phyloP scores from a whole-genome alignment of 169 alveolate genomes.

The Haemoproteus tartakovskyi region DNA sequence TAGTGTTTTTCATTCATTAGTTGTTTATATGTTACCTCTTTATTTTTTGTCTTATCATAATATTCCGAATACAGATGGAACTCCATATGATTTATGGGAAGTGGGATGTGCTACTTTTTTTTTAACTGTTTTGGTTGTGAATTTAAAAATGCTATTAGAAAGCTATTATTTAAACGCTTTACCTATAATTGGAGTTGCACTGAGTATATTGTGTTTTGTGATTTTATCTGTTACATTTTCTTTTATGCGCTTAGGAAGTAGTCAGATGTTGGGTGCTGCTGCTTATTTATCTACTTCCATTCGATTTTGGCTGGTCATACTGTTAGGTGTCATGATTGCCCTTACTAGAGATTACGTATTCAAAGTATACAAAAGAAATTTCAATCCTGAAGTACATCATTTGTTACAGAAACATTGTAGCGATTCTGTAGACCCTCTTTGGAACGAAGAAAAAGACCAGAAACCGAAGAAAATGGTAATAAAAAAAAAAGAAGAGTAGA shows the following conservation, averaged over 20 bases:
- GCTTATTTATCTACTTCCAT: slow-evolving; percentile 4
- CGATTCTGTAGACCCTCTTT: slow-evolving; percentile 30
- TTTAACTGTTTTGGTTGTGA: slow-evolving; percentile 75
- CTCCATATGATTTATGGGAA: slow-evolving; percentile 67
- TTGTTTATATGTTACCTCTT: slow-evolving; percentile 68
- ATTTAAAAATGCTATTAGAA: slow-evolving; percentile 75
- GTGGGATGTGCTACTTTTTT: slow-evolving; percentile 69
- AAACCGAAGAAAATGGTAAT: background rate
- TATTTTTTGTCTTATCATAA: slow-evolving; percentile 67
- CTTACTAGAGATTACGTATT: slow-evolving; percentile 36
- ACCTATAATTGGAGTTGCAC: slow-evolving; percentile 63
- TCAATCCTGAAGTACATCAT: slow-evolving; percentile 55
- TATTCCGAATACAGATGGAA: slow-evolving; percentile 69
- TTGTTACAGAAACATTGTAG: too few species aligned
- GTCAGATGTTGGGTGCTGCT: slow-evolving; percentile 28
- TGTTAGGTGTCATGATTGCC: slow-evolving; percentile 22
- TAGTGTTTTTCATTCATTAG: slow-evolving; percentile 74
- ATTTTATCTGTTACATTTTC: slow-evolving; percentile 18
- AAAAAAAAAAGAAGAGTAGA: too few species aligned
- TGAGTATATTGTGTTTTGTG: slow-evolving; percentile 69
- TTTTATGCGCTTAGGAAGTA: slow-evolving; percentile 51
- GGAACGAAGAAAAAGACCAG: background rate
- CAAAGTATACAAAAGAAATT: slow-evolving; percentile 47
- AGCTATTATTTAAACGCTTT: slow-evolving; percentile 71
- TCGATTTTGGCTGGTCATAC: slow-evolving; percentile 61